Conservation (phyloP, 352 stramenopile species). For the Peronospora farinosa region DNA sequence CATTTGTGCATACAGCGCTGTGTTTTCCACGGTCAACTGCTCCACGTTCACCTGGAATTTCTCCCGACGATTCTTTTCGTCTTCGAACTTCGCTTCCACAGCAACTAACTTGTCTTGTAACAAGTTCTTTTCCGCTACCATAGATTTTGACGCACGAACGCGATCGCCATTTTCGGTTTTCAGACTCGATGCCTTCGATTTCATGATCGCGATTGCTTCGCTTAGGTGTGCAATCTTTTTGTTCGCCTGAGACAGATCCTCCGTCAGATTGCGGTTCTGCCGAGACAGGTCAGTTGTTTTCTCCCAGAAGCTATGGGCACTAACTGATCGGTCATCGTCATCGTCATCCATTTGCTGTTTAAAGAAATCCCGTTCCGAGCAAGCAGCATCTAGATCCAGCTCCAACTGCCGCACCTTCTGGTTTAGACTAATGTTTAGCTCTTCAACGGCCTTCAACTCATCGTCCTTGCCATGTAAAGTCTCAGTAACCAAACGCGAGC, state of each 20-base stretch:
- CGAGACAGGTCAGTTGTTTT: slow-evolving; percentile 82
- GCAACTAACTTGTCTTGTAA: slow-evolving; percentile 55
- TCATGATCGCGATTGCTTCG: slow-evolving; percentile 58
- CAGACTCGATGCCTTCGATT: slow-evolving; percentile 42
- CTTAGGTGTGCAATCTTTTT: slow-evolving; percentile 62
- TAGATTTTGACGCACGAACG: slow-evolving; percentile 50
- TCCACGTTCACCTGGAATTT: slow-evolving; percentile 85
- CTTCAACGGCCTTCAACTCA: slow-evolving; percentile 62
- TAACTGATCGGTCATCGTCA: slow-evolving; percentile 65
- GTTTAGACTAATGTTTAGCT: slow-evolving; percentile 51
- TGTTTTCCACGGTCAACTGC: slow-evolving; percentile 82
- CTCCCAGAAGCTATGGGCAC: slow-evolving; percentile 73
- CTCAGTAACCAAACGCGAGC: slow-evolving; percentile 59
- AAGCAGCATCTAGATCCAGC: slow-evolving; percentile 57
- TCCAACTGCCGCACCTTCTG: slow-evolving; percentile 68
- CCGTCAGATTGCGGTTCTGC: slow-evolving; percentile 65
- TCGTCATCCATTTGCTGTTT: slow-evolving; percentile 66
- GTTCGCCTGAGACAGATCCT: slow-evolving; percentile 58
- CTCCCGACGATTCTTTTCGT: slow-evolving; percentile 73
- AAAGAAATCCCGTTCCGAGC: slow-evolving; percentile 63
- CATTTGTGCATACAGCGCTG: slow-evolving; percentile 82
- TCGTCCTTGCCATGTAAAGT: slow-evolving; percentile 74
- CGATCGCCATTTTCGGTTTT: slow-evolving; percentile 49
- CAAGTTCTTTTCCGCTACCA: slow-evolving; percentile 72
- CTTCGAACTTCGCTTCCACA: slow-evolving; percentile 69